Conservation (phyloP, 192 early-diverging fungal genomes). For the Linnemannia elongata region DNA sequence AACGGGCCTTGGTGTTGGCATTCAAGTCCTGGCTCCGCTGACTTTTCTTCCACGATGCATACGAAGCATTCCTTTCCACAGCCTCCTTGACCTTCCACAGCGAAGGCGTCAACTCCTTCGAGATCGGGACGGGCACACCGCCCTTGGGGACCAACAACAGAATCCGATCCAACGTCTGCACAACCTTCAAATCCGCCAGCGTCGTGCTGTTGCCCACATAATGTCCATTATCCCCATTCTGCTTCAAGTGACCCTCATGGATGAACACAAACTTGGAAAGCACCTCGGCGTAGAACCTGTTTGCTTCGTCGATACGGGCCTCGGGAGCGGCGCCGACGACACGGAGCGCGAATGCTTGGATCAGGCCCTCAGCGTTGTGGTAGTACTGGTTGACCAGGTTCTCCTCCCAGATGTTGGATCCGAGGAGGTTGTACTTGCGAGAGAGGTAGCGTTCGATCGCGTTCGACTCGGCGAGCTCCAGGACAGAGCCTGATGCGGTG, state of each 20-base stretch:
- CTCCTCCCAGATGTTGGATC: constrained; percentile 32
- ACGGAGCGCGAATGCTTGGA: background rate
- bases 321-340: constrained; percentile 23
- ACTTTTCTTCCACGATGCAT: constrained; percentile 16
- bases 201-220: constrained; percentile 62
- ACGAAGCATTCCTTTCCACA: background rate
- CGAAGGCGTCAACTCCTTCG: constrained; percentile 8
- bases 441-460: constrained; percentile 49
- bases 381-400: constrained; percentile 44
- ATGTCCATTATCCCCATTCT: constrained; percentile 68
- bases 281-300: constrained; percentile 12
- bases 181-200: constrained; percentile 56
- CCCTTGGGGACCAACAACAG: constrained; percentile 23
- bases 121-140: constrained; percentile 8
- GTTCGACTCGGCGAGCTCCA: constrained; percentile 28
- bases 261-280: constrained; percentile 31
- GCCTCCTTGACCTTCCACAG: constrained; percentile 29
- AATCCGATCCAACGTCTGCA: constrained; percentile 12
- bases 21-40: constrained; percentile 3
- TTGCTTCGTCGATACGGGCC: constrained; percentile 5
- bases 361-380: constrained; percentile 1
- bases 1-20: constrained; percentile 17
- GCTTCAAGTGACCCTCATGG: constrained; percentile 56
- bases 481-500: constrained; percentile 5
- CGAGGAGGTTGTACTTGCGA: constrained; percentile 22